Conservation (phyloP, 768 basidiomycete genomes). For the Kwoniella dejecticola region DNA sequence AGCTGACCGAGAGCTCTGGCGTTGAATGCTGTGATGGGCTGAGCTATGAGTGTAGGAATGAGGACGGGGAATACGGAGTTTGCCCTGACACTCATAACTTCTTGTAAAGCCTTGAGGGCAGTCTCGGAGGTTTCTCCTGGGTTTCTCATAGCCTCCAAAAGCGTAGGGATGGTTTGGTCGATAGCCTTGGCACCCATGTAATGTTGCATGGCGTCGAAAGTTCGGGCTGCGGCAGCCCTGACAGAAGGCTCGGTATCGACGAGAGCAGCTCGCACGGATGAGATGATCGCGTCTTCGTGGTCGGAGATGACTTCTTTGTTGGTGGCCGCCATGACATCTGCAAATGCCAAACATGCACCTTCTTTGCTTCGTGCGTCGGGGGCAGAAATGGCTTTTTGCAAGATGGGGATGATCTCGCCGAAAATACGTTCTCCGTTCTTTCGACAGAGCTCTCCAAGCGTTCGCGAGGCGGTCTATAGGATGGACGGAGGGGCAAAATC, state of each 20-base stretch:
- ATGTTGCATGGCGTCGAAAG: conserved; percentile 91
- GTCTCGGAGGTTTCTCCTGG: conserved; percentile 94
- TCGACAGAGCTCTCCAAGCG: conserved; percentile 82
- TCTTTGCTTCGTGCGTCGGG: conserved; percentile 64
- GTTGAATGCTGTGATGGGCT: conserved; percentile 93
- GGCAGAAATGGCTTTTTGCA: conserved; percentile 66
- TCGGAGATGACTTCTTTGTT: conserved; percentile 80
- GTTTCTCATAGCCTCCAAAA: conserved; percentile 87
- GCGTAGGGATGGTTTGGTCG: conserved; percentile 92
- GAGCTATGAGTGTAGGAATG: conserved; percentile 85
- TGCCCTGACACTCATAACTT: conserved; percentile 94
- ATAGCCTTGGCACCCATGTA: conserved; percentile 86
- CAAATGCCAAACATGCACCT: conserved; percentile 83
- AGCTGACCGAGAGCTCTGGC: conserved; percentile 84
- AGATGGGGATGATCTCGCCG: conserved; percentile 75
- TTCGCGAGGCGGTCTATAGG: conserved; percentile 80
- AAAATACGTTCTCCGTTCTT: conserved; percentile 93
- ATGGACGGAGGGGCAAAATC: neutral
- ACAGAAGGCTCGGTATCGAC: conserved; percentile 87
- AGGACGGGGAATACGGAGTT: conserved; percentile 95
- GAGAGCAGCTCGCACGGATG: conserved; percentile 76
- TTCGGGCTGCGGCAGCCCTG: conserved; percentile 81
- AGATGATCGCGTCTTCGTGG: conserved; percentile 83
- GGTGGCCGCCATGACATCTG: conserved; percentile 85
- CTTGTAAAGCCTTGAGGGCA: conserved; percentile 84